Evolutionary conservation across 306 rosid species (phyloP), one percentile per base, ranked within the genome.

Genomic region (Cucurbita argyrosperma): DNA sequence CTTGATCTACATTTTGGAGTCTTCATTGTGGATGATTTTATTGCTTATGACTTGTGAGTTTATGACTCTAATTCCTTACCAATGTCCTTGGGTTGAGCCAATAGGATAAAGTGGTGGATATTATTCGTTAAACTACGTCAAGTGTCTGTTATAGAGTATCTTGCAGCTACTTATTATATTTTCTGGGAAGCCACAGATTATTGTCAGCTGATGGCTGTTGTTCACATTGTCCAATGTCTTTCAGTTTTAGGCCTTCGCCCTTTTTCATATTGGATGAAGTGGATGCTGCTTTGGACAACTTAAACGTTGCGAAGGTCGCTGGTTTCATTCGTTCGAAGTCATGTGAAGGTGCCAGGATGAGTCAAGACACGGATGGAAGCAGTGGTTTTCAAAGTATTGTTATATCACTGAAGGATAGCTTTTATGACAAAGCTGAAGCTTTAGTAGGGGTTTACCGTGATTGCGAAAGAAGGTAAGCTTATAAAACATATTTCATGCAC

Each of bases 251-350:
- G 89, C 99, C 99, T 81, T 95, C 99, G 8, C 99, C 99, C 4
- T 95, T 95, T 84, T 95, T 91, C 81, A 95, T 95, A 82, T 80
- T 95, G 91, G 99, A 95, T 70, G 99, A 95, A 88, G 99, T 95
- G 51, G 99, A 95, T 82, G 99, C 97, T 71, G 99, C 99, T 12
- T 82, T 95, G 76, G 99, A 95, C 84, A 95, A 95, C 96, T 84
- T 95, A 82, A 95, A 95, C 71, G 99, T 95, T 3, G 86, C 99
- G 0, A 95, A 91, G 87, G 99, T 95, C 75, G 99, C 99, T 38
- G 96, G 99, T 72, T 95, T 91, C 80, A 91, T 95, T 85, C 99
- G 99, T 74, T 76, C 97, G 5, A 95, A 87, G 78, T 91, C 99
- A 50, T 88, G 96, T 43, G 97, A 82, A 77, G 97, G 92, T 71